Percentiles rank a stretch among this genome's conserved stretches.
Evolutionary conservation across 495 filamentous ascomycete species (phyloP).

Genomic region (Xylaria flabelliformis): DNA sequence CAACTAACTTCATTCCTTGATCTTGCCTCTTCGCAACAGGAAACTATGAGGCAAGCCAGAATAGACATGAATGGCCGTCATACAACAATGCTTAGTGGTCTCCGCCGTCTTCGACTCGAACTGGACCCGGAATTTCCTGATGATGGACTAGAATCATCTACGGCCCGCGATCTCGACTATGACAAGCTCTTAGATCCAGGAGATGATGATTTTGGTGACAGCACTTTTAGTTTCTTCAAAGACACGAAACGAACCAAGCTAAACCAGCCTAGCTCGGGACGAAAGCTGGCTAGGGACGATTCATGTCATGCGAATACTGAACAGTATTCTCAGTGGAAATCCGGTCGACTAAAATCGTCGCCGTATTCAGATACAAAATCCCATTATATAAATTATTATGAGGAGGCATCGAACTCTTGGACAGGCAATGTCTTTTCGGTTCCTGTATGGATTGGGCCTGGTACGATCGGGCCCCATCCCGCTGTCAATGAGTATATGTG

Average conservation of each 20-base stretch:
- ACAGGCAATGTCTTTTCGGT: constrained; percentile 36
- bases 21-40: constrained; percentile 50
- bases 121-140: constrained; percentile 45
- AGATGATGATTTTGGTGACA: constrained; percentile 39
- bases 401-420: constrained; percentile 34
- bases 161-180: constrained; percentile 33
- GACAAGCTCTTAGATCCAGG: constrained; percentile 39
- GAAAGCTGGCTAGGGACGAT: constrained; percentile 30
- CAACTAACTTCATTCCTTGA: constrained; percentile 46
- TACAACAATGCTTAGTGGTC: constrained; percentile 42
- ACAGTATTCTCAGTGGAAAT: constrained; percentile 31
- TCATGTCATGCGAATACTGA: not conserved
- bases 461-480: constrained; percentile 30
- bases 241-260: constrained; percentile 7
- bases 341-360: constrained; percentile 36
- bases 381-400: constrained; percentile 32
- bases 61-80: constrained; percentile 24
- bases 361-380: constrained; percentile 35
- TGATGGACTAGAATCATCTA: constrained; percentile 31
- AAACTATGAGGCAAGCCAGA: constrained; percentile 36
- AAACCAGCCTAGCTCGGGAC: constrained; percentile 38
- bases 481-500: constrained; percentile 50
- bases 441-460: constrained; percentile 48
- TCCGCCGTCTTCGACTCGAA: constrained; percentile 53
- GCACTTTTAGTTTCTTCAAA: constrained; percentile 14